Percentiles rank a stretch among this genome's conserved stretches.
These are phyloP conservation scores for Poronia punctata DNA, from an alignment of 495 filamentous ascomycete species.

Conservation along the genomic window DNA sequence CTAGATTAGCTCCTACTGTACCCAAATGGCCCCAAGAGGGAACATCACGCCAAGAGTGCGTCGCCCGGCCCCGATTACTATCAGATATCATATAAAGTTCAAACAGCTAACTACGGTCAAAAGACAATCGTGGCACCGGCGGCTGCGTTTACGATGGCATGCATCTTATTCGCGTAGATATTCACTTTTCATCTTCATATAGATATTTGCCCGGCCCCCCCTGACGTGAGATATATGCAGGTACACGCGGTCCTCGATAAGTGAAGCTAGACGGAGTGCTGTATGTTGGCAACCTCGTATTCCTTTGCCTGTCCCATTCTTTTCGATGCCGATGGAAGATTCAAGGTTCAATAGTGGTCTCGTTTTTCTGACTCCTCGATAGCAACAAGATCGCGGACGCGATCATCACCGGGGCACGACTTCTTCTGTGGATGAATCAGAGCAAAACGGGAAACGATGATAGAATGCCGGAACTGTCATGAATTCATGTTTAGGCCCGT, in stretches of 20 bases:
- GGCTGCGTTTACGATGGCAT: conserved; percentile 9
- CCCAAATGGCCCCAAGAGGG: conserved; percentile 7
- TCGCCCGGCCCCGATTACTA: background rate
- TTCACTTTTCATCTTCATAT: background rate
- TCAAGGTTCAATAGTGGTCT: too few relatives aligned
- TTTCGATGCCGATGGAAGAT: too few relatives aligned
- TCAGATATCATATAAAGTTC: background rate
- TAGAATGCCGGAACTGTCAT: background rate
- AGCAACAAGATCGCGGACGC: conserved; percentile 7
- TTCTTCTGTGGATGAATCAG: conserved; percentile 1
- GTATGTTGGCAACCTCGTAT: background rate
- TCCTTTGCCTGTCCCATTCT: background rate
- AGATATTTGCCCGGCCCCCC: too few relatives aligned
- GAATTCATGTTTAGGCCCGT: too few relatives aligned
- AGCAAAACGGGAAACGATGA: background rate
- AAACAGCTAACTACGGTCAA: background rate
- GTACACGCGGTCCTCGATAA: conserved; percentile 9
- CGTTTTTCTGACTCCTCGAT: conserved; percentile 1
- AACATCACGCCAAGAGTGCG: conserved; percentile 7
- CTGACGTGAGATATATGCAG: background rate
- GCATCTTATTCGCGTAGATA: conserved; percentile 9
- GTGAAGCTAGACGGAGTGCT: conserved; percentile 9
- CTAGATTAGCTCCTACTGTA: too few relatives aligned
- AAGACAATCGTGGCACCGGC: conserved; percentile 10
- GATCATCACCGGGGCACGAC: background rate